Evolutionary conservation across 2,329 filamentous ascomycete genomes (phyloP).

Genomic region (Aspergillus viridinutans): DNA sequence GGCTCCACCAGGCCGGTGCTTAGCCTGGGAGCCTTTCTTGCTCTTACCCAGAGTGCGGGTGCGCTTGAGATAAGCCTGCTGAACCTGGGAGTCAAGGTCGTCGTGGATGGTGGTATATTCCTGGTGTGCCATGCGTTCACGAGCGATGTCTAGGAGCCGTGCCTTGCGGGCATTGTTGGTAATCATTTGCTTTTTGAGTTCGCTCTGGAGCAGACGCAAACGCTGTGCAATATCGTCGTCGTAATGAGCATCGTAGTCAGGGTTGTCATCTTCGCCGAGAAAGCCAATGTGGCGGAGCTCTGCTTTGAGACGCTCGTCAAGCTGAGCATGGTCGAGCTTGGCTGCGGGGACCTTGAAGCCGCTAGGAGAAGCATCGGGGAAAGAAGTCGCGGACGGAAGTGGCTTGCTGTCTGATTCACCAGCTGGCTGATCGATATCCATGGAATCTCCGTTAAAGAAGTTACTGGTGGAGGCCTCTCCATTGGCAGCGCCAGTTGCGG

Average conservation of each 20-base stretch:
- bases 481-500: conserved; percentile 13
- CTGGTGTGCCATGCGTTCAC: conserved; percentile 91
- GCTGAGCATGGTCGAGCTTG: conserved; percentile 76
- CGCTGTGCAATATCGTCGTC: conserved; percentile 94
- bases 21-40: conserved; percentile 74
- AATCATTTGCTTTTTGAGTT: conserved; percentile 77
- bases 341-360: conserved; percentile 74
- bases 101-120: conserved; percentile 97
- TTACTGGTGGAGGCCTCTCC: conserved; percentile 20
- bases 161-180: conserved; percentile 88
- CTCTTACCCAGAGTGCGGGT: conserved; percentile 91
- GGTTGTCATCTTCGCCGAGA: conserved; percentile 63
- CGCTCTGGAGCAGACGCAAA: conserved; percentile 75
- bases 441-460: conserved; percentile 44
- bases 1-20: conserved; percentile 58
- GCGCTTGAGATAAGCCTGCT: conserved; percentile 91
- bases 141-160: conserved; percentile 77
- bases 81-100: conserved; percentile 90
- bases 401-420: conserved; percentile 44
- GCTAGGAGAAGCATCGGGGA: conserved; percentile 71
- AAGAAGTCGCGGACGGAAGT: conserved; percentile 68
- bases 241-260: conserved; percentile 82
- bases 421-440: conserved; percentile 47
- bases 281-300: conserved; percentile 90
- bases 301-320: conserved; percentile 87